Base-by-base conservation (phyloP, 306 rosid genomes). In the Cucurbita pepo region DNA sequence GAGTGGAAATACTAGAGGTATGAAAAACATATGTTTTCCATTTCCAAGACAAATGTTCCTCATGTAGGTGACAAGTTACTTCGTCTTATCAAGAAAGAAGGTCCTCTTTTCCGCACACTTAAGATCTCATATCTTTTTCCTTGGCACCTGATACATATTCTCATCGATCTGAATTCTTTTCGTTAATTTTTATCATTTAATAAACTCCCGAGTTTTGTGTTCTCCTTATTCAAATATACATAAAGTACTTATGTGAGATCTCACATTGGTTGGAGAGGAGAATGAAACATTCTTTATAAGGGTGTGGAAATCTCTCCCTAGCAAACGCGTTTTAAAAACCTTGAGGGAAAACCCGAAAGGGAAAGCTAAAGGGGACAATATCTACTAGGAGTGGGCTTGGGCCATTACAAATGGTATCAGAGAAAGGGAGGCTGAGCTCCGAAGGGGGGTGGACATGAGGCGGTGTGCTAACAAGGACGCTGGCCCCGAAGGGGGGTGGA, bases 1-100 rank as follows among this genome's bases (percentile, higher is more conserved):
- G 56, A 80, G 79, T 30, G 86, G 83, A 2, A 91, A 85, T 77
- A 76, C 84, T 56, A 83, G 70, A 85, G 97, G 97, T 90, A 87
- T 66, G 69, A 57, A 74, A 74, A 45, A 44, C 37, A 53, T 63
- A n/a, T 41, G 22, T 55, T 54, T 53, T 54, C 18, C 50, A 37
- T 71, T 16, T 38, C 63, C 37, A 71, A 16, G 51, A 53, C n/a
- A 66, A n/a, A 37, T 25, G 59, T 70, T 56, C 38, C 36, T 54
- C 75, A 6, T 34, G 10, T 5, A 45, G 6, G 34, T 22, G 73
- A 67, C 22, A 48, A 69, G 57, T 69, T 69, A 5, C 25, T 47
- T 47, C 43, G 56, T 47, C 73, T 67, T 67, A 22, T 67, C 43
- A 6, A 44, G 22, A 10, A 19, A 45, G 50, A 51, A 14, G 12